phyloP scores from a whole-genome alignment of 371 early-diverging fungal genomes.

The Nematocida sp. region DNA sequence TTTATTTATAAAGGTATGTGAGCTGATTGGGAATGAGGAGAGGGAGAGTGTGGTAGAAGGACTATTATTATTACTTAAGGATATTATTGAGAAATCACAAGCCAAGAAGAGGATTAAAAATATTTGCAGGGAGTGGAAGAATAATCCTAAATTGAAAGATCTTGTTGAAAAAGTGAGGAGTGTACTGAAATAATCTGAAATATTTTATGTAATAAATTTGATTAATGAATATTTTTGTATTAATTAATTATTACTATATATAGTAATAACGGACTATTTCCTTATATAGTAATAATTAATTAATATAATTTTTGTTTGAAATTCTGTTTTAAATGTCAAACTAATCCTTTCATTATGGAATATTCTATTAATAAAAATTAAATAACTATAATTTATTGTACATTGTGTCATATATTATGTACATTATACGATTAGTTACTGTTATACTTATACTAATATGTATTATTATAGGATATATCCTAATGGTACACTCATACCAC shows the following conservation, averaged over 20 bases:
- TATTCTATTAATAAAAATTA: too few species aligned
- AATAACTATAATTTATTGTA: too few species aligned
- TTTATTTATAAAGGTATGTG: slow-evolving; percentile 21
- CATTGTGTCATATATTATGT: too few species aligned
- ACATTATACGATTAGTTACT: not conserved
- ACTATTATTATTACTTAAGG: slow-evolving; percentile 13
- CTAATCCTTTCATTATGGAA: too few species aligned
- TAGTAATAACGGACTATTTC: too few species aligned
- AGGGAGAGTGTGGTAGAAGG: not conserved
- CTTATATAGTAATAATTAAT: too few species aligned
- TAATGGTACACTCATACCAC: not conserved
- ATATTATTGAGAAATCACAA: slow-evolving; percentile 7
- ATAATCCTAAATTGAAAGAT: slow-evolving; percentile 2
- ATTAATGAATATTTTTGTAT: not conserved
- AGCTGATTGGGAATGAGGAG: slow-evolving; percentile 38
- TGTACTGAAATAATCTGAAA: slow-evolving; percentile 1
- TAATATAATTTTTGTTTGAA: too few species aligned
- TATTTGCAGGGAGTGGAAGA: slow-evolving; percentile 31
- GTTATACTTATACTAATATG: not conserved
- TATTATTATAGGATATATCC: not conserved
- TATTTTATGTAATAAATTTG: not conserved
- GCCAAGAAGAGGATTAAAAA: slow-evolving; percentile 14
- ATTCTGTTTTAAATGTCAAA: too few species aligned
- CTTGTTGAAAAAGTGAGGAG: slow-evolving; percentile 19
- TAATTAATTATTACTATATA: not conserved